phyloP scores from a whole-genome alignment of 495 filamentous ascomycete genomes.

The Podospora conica region DNA sequence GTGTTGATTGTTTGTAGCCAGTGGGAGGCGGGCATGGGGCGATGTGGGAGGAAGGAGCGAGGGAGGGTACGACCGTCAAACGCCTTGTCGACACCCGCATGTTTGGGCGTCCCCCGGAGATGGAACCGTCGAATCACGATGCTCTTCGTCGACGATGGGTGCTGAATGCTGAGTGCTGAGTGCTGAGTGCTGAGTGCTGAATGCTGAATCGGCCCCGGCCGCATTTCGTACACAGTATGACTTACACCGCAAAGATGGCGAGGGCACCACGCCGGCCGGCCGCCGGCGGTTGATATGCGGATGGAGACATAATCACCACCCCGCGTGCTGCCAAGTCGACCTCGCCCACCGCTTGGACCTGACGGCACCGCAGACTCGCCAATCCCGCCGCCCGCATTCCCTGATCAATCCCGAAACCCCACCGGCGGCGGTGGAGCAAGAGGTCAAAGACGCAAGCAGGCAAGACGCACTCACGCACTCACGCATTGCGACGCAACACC shows the following conservation, averaged over 20 bases:
- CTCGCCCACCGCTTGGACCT: not conserved
- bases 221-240: not conserved
- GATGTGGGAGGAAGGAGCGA: not conserved
- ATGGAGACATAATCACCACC: not conserved
- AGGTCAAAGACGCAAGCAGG: not conserved
- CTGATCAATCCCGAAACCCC: not conserved
- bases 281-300: not conserved
- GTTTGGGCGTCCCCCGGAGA: not conserved
- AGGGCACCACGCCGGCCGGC: too few species aligned
- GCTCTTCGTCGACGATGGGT: not conserved
- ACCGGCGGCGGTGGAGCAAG: not conserved
- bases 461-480: too few species aligned
- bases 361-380: not conserved
- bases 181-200: not conserved
- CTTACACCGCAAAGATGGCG: not conserved
- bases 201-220: not conserved
- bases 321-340: not conserved
- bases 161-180: not conserved
- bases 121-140: not conserved
- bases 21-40: not conserved
- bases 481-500: not conserved
- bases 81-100: not conserved
- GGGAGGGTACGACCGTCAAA: too few species aligned
- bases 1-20: not conserved
- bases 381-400: not conserved